Conservation (phyloP, 164 flowering plant genomes). For the Echeveria elegans region DNA sequence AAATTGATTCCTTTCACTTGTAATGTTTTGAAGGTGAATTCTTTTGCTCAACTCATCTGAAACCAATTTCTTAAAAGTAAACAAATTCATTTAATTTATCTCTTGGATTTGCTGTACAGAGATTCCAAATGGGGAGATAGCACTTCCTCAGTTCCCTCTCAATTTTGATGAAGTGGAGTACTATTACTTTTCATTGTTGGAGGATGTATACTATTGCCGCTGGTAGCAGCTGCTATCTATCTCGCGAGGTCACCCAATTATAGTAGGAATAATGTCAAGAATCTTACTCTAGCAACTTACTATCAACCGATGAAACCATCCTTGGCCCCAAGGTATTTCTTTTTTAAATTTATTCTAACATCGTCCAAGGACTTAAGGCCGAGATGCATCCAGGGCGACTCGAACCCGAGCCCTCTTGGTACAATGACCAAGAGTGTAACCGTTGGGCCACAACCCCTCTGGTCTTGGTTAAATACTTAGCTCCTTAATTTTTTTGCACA, state of each 20-base stretch:
- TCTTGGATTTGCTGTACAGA: constrained; percentile 33
- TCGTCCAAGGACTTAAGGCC: too few species aligned
- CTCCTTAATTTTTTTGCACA: not conserved
- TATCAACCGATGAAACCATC: constrained; percentile 88
- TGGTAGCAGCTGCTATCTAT: constrained; percentile 79
- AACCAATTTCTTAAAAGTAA: not conserved
- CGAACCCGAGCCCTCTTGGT: too few species aligned
- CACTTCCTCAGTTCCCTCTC: constrained; percentile 87
- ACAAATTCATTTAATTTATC: too few species aligned
- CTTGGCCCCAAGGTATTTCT: constrained; percentile 88
- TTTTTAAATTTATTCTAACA: too few species aligned
- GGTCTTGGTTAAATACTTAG: not conserved
- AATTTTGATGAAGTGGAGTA: constrained; percentile 84
- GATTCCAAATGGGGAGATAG: constrained; percentile 97
- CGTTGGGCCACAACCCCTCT: too few species aligned
- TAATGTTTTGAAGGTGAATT: not conserved
- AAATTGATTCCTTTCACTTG: not conserved
- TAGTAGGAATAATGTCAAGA: constrained; percentile 91
- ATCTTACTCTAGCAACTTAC: constrained; percentile 69
- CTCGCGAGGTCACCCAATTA: constrained; percentile 86
- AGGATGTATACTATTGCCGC: constrained; percentile 79
- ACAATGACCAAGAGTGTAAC: too few species aligned
- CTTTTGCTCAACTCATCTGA: not conserved
- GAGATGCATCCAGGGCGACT: too few species aligned
- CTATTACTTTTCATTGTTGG: constrained; percentile 87